Evolutionary conservation across 2,329 filamentous ascomycete genomes (phyloP).

Genomic region (Cladobotryum protrusum): DNA sequence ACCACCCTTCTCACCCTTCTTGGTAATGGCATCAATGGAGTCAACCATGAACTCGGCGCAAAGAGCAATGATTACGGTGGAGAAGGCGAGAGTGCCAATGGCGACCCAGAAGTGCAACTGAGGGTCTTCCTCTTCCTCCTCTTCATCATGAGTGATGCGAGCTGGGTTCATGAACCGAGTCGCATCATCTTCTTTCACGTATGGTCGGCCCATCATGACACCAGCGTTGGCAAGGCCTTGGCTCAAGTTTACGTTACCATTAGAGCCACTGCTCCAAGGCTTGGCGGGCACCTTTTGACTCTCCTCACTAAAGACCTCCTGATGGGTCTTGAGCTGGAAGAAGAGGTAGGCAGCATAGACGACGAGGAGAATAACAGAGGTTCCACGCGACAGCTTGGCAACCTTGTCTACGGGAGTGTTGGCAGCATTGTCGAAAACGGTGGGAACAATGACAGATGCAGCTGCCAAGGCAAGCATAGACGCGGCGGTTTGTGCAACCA

Average conservation of each 20-base stretch:
- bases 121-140: slow-evolving; percentile 66
- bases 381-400: slow-evolving; percentile 62
- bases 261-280: slow-evolving; percentile 33
- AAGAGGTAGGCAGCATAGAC: slow-evolving; percentile 80
- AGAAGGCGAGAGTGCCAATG: slow-evolving; percentile 61
- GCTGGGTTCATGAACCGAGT: slow-evolving; percentile 38
- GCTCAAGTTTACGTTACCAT: slow-evolving; percentile 26
- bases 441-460: slow-evolving; percentile 79
- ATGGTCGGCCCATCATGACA: slow-evolving; percentile 31
- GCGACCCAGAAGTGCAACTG: slow-evolving; percentile 68
- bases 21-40: slow-evolving; percentile 62
- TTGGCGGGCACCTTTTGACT: slow-evolving; percentile 68
- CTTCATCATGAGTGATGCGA: slow-evolving; percentile 38
- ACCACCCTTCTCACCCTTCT: slow-evolving; percentile 38
- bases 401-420: slow-evolving; percentile 42
- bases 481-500: slow-evolving; percentile 83
- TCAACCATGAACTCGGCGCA: slow-evolving; percentile 76
- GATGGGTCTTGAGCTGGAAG: slow-evolving; percentile 88
- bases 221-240: slow-evolving; percentile 36
- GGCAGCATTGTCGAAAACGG: slow-evolving; percentile 63
- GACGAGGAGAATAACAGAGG: slow-evolving; percentile 71
- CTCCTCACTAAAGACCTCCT: slow-evolving; percentile 70
- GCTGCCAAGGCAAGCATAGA: slow-evolving; percentile 75
- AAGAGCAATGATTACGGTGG: slow-evolving; percentile 73
- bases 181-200: slow-evolving; percentile 30